Conservation (phyloP, 108 stramenopile species). For the Conticribra guillardii region DNA sequence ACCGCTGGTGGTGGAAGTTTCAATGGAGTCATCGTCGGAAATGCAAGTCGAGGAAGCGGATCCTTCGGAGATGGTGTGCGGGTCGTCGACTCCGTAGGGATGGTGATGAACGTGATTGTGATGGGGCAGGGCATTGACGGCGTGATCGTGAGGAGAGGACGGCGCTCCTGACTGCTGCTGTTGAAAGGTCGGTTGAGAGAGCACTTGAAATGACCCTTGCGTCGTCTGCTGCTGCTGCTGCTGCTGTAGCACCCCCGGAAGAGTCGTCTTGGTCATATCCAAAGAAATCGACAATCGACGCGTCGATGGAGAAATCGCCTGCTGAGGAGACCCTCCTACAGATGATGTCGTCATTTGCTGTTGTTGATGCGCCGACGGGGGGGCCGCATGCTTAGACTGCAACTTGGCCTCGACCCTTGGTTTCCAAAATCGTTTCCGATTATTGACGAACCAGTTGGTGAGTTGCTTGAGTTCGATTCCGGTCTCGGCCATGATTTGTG, state of each 20-base stretch:
- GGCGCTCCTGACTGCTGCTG: not conserved
- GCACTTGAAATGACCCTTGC: not conserved
- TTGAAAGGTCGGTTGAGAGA: not conserved
- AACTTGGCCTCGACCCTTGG: slow-evolving; percentile 81
- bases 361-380: slow-evolving; percentile 5
- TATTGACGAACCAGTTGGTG: slow-evolving; percentile 95
- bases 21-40: slow-evolving; percentile 29
- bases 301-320: not conserved
- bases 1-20: not conserved
- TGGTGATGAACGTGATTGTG: not conserved
- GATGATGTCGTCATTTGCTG: not conserved
- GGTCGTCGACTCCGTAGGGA: slow-evolving; percentile 11
- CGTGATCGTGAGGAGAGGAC: not conserved
- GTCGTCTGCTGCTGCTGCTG: not conserved
- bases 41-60: slow-evolving; percentile 14
- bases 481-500: slow-evolving; percentile 83
- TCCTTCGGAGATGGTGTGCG: slow-evolving; percentile 23
- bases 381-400: slow-evolving; percentile 49
- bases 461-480: slow-evolving; percentile 92
- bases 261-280: too few species aligned
- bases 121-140: not conserved
- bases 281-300: too few species aligned
- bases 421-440: slow-evolving; percentile 91
- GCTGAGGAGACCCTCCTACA: too few species aligned
- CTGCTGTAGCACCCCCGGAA: not conserved